phyloP scores from a whole-genome alignment of 176 grass and related monocot species.

The Dactylis glomerata region DNA sequence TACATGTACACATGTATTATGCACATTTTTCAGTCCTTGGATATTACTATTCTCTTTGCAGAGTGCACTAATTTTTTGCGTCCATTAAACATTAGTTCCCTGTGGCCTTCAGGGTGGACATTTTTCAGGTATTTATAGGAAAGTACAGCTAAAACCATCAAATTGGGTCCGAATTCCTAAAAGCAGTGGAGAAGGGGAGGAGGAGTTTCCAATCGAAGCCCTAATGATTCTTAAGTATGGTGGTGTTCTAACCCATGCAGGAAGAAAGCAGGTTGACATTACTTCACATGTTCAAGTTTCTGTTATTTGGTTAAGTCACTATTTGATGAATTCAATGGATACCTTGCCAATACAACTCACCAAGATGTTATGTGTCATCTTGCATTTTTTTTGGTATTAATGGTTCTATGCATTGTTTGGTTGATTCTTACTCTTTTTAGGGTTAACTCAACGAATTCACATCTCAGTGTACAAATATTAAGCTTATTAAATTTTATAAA shows the following conservation, averaged over 20 bases:
- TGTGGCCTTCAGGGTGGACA: constrained; percentile 78
- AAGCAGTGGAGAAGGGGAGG: constrained; percentile 55
- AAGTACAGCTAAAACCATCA: constrained; percentile 90
- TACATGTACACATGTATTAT: neutral
- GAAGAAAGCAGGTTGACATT: constrained; percentile 82
- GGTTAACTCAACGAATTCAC: neutral
- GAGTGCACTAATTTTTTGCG: constrained; percentile 5
- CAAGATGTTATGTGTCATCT: neutral
- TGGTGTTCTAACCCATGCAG: constrained; percentile 96
- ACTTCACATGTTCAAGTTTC: neutral
- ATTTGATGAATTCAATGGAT: neutral
- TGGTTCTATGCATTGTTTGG: neutral
- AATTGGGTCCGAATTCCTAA: constrained; percentile 68
- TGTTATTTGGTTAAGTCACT: neutral
- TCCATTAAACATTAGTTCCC: constrained; percentile 8
- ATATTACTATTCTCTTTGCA: constrained; percentile 13
- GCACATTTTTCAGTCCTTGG: neutral
- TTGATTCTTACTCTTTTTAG: neutral
- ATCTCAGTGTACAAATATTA: neutral
- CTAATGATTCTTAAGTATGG: constrained; percentile 97
- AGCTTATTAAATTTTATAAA: neutral
- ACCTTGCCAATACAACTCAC: neutral
- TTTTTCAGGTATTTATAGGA: constrained; percentile 98
- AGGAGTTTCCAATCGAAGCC: constrained; percentile 77
- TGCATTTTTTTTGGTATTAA: neutral